These are phyloP conservation scores for Naganishia vaughanmartiniae DNA, from an alignment of 768 basidiomycete species.

Conservation along the genomic window DNA sequence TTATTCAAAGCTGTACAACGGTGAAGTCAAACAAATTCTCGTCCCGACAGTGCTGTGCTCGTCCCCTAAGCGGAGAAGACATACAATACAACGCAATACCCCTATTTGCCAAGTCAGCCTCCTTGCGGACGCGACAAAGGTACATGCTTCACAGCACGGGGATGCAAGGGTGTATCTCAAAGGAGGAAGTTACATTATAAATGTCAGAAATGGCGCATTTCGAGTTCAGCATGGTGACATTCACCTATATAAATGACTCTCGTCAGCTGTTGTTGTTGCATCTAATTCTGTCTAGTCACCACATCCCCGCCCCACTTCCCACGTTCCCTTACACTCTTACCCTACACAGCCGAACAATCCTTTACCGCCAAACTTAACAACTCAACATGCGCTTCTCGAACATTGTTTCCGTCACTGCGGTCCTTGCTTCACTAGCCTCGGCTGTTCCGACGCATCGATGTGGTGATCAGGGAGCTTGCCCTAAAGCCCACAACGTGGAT, in stretches of 20 bases:
- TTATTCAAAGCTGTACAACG: slow-evolving; percentile 6
- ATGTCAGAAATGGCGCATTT: not conserved
- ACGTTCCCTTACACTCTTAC: not conserved
- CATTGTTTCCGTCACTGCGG: not conserved
- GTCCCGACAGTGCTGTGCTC: not conserved
- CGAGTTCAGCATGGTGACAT: not conserved
- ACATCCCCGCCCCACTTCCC: not conserved
- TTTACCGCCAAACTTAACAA: not conserved
- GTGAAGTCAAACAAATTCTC: not conserved
- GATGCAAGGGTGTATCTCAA: slow-evolving; percentile 3
- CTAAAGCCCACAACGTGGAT: not conserved
- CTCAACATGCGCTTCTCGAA: not conserved
- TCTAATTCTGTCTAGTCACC: not conserved
- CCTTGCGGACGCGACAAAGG: not conserved
- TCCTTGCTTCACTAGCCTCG: not conserved
- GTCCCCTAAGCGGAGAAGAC: not conserved
- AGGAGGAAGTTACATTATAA: not conserved
- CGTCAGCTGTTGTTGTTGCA: not conserved
- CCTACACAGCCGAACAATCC: not conserved
- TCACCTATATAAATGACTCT: not conserved
- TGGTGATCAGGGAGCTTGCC: not conserved
- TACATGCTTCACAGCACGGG: not conserved
- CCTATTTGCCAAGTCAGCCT: not conserved
- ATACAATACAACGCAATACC: not conserved
- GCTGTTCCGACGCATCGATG: not conserved